Conservation (phyloP, 805 yeast species). For the Torulaspora gathmanii region DNA sequence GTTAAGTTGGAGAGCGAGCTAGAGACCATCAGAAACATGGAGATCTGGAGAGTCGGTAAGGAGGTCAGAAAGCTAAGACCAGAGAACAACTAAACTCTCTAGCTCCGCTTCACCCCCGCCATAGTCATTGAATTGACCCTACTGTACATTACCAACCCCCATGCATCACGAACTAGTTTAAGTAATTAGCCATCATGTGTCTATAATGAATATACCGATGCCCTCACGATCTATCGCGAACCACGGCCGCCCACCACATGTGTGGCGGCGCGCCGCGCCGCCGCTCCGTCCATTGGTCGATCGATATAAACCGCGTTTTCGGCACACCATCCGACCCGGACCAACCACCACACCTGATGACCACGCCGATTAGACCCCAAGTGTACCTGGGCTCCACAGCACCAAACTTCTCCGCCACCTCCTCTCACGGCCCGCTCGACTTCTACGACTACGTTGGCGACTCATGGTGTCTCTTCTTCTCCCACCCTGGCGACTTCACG, state of each 20-base stretch:
- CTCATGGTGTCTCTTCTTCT: constrained; percentile 62
- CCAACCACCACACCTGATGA: neutral
- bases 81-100: constrained; percentile 76
- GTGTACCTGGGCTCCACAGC: constrained; percentile 52
- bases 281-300: neutral
- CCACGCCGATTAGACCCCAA: constrained; percentile 13
- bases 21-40: constrained; percentile 90
- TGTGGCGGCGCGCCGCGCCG: neutral
- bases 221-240: neutral
- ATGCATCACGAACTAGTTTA: constrained; percentile 4
- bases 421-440: constrained; percentile 58
- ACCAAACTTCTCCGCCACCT: constrained; percentile 61
- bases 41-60: constrained; percentile 99
- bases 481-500: constrained; percentile 75
- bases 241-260: neutral
- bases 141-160: constrained; percentile 16
- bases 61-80: constrained; percentile 99
- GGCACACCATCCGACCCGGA: neutral
- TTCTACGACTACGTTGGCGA: constrained; percentile 61
- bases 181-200: constrained; percentile 12
- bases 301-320: neutral
- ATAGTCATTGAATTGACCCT: constrained; percentile 33
- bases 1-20: constrained; percentile 92
- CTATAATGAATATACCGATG: constrained; percentile 23
- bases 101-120: constrained; percentile 1